Evolutionary conservation across 768 basidiomycete genomes (phyloP).

Genomic region (Chalciporus piperatus): DNA sequence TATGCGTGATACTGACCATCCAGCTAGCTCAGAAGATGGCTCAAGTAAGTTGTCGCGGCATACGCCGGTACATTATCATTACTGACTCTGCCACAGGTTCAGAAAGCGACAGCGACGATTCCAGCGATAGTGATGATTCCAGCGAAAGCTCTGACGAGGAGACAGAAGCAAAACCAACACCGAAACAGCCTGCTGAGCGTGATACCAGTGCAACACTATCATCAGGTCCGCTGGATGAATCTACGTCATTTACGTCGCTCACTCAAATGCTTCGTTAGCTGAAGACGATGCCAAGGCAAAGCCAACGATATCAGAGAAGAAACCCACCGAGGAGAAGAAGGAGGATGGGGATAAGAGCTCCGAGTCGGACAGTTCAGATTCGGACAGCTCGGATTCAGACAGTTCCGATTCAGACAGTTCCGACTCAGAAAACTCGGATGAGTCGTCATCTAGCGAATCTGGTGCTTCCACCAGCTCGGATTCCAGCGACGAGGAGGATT

Average conservation of each 20-base stretch:
- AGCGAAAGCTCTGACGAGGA: conserved; percentile 3
- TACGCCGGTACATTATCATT: neutral
- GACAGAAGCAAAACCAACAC: neutral
- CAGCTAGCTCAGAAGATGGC: conserved; percentile 16
- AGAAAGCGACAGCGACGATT: conserved; percentile 5
- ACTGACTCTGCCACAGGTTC: conserved; percentile 14
- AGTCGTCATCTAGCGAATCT: conserved; percentile 15
- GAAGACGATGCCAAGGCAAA: conserved; percentile 8
- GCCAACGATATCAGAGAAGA: conserved; percentile 3
- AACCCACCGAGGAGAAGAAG: neutral
- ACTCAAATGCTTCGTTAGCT: conserved; percentile 5
- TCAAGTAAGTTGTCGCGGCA: conserved; percentile 18
- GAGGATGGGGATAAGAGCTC: neutral
- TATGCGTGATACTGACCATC: conserved; percentile 4
- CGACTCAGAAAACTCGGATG: conserved; percentile 13
- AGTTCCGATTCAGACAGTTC: conserved; percentile 11
- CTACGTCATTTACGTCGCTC: neutral
- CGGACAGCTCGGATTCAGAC: conserved; percentile 18
- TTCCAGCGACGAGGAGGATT: conserved; percentile 14
- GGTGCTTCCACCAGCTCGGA: conserved; percentile 12
- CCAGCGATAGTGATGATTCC: conserved; percentile 12
- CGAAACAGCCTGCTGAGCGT: conserved; percentile 19
- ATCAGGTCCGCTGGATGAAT: conserved; percentile 23
- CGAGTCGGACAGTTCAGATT: conserved; percentile 12
- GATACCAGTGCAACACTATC: conserved; percentile 42